Conservation (phyloP, 495 filamentous ascomycete species). For the Aspergillus coremiiformis region DNA sequence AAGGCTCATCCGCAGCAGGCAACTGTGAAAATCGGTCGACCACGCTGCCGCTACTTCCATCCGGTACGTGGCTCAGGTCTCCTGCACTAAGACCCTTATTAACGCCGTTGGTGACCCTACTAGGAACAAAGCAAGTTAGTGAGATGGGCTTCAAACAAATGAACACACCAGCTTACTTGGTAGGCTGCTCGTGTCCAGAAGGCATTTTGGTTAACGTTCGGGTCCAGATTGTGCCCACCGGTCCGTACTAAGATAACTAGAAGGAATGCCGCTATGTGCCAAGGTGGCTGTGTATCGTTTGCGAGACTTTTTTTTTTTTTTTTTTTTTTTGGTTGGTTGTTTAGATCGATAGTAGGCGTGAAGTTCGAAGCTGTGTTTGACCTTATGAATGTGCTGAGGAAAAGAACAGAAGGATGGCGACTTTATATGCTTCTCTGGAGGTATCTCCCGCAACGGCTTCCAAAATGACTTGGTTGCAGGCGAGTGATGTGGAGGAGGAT, state of each 20-base stretch:
- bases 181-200: slow-evolving; percentile 11
- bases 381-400: slow-evolving; percentile 1
- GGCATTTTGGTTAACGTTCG: slow-evolving; percentile 11
- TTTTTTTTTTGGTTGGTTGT: background rate
- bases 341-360: background rate
- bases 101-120: slow-evolving; percentile 16
- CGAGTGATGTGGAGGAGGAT: slow-evolving; percentile 14
- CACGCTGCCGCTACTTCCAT: slow-evolving; percentile 17
- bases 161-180: slow-evolving; percentile 11
- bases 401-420: background rate
- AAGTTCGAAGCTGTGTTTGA: background rate
- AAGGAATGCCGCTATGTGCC: background rate
- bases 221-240: background rate
- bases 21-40: slow-evolving; percentile 29
- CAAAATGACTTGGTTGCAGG: slow-evolving; percentile 2
- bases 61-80: slow-evolving; percentile 28
- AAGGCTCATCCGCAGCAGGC: slow-evolving; percentile 31
- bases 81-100: slow-evolving; percentile 21
- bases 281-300: background rate
- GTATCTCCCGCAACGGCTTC: background rate
- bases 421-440: slow-evolving; percentile 12
- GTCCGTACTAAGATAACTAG: background rate
- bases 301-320: background rate
- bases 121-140: background rate
- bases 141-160: background rate